phyloP scores from a whole-genome alignment of 2,329 filamentous ascomycete species.

The Nakataea oryzae region DNA sequence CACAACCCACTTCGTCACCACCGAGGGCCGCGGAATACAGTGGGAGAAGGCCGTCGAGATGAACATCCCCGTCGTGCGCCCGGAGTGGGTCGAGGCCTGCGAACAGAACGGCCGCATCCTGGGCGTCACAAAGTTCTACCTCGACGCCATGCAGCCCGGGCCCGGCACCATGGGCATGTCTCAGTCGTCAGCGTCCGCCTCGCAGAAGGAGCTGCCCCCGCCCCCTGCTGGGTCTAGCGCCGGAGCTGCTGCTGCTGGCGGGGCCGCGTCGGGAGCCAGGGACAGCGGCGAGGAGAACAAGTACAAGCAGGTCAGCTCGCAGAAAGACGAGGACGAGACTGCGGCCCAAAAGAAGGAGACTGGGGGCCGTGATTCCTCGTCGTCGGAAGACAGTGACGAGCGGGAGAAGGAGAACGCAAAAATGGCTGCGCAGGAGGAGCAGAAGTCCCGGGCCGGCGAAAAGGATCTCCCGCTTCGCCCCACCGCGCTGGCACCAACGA shows the following conservation, averaged over 20 bases:
- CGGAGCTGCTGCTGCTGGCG: constrained; percentile 16
- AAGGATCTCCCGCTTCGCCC: constrained; percentile 40
- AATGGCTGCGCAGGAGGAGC: constrained; percentile 30
- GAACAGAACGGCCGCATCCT: constrained; percentile 87
- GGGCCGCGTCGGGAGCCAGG: constrained; percentile 11
- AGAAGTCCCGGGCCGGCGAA: constrained; percentile 46
- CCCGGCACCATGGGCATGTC: constrained; percentile 12
- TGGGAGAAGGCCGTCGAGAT: constrained; percentile 98
- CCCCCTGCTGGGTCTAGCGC: constrained; percentile 3
- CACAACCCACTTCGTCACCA: constrained; percentile 96
- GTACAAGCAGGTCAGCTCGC: constrained; percentile 5
- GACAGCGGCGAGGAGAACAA: constrained; percentile 13
- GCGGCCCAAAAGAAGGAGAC: constrained; percentile 15
- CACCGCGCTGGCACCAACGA: constrained; percentile 9
- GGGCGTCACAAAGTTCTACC: constrained; percentile 89
- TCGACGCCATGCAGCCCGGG: constrained; percentile 59
- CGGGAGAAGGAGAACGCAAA: constrained; percentile 24
- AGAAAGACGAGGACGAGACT: constrained; percentile 13
- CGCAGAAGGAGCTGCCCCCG: constrained; percentile 23
- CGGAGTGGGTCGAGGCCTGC: constrained; percentile 97
- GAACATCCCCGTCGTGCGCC: constrained; percentile 94
- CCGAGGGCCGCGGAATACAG: constrained; percentile 74
- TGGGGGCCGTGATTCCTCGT: constrained; percentile 11
- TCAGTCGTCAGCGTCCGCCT: constrained; percentile 3
- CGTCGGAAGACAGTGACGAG: constrained; percentile 13